Conservation (phyloP, 306 rosid genomes). For the Sicyos baderoa region DNA sequence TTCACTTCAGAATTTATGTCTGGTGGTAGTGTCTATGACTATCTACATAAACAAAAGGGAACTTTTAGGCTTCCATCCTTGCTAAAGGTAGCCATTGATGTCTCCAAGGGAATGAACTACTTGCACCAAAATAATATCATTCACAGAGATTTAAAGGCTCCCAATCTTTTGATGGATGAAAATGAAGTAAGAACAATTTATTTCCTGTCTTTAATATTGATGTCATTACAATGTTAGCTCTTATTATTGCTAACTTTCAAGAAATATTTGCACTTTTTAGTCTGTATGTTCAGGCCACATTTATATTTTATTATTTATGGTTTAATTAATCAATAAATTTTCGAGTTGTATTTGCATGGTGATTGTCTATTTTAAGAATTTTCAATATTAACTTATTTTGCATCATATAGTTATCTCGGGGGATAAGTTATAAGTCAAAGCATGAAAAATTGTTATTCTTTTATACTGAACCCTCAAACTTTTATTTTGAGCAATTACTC, state of each 20-base stretch:
- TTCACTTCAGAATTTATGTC: conserved; percentile 73
- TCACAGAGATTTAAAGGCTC: conserved; percentile 90
- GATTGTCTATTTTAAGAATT: no score
- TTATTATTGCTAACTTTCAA: not conserved
- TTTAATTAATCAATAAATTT: no score
- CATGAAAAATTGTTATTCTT: no score
- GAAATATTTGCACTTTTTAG: no score
- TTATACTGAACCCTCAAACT: no score
- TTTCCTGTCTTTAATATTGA: not conserved
- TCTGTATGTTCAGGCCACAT: no score
- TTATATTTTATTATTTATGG: no score
- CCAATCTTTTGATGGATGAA: conserved; percentile 97
- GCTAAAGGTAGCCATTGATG: conserved; percentile 79
- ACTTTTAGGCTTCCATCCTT: conserved; percentile 73
- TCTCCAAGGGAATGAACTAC: conserved; percentile 95
- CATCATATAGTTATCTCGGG: no score
- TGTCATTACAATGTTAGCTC: not conserved
- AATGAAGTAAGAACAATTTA: conserved; percentile 48
- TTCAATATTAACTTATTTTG: no score
- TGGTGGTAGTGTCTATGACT: conserved; percentile 98
- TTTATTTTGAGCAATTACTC: no score
- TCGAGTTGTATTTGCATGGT: no score
- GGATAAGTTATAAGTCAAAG: no score
- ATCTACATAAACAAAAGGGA: conserved; percentile 85
- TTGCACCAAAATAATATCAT: conserved; percentile 92